A percentile compares a stretch with the other conserved stretches of the same genome.
phyloP scores from a whole-genome alignment of 2,329 filamentous ascomycete genomes.

The Pestalotiopsis sp. region DNA sequence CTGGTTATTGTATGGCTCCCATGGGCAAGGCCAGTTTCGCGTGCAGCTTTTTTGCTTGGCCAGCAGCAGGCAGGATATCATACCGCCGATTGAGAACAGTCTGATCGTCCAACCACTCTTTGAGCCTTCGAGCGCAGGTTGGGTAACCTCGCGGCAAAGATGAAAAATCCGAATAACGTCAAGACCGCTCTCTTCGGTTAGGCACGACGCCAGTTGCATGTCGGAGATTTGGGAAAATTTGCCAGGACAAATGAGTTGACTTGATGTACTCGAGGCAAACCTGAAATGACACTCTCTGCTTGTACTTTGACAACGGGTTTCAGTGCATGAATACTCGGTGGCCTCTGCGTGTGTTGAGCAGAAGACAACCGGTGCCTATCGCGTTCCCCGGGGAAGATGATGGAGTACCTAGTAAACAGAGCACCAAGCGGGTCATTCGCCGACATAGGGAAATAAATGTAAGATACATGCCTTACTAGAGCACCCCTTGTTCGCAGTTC shows the following conservation, averaged over 20 bases:
- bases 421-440: neutral
- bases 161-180: neutral
- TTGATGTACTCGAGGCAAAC: neutral
- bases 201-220: neutral
- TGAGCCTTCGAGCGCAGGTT: neutral
- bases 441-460: neutral
- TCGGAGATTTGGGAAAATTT: neutral
- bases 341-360: neutral
- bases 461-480: neutral
- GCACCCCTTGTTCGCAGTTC: conserved; percentile 1
- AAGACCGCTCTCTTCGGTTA: neutral
- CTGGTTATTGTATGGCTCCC: too few species aligned
- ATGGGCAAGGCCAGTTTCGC: too few species aligned
- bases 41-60: neutral
- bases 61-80: neutral
- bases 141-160: neutral
- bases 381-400: neutral
- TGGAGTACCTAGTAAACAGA: neutral
- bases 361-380: neutral
- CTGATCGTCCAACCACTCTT: neutral
- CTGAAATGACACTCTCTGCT: neutral
- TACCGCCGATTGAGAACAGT: neutral
- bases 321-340: neutral
- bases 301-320: neutral
- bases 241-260: neutral